Evolutionary conservation across 164 flowering plant species (phyloP), one percentile per base, ranked within the genome.

Genomic region (Taxillus chinensis): DNA sequence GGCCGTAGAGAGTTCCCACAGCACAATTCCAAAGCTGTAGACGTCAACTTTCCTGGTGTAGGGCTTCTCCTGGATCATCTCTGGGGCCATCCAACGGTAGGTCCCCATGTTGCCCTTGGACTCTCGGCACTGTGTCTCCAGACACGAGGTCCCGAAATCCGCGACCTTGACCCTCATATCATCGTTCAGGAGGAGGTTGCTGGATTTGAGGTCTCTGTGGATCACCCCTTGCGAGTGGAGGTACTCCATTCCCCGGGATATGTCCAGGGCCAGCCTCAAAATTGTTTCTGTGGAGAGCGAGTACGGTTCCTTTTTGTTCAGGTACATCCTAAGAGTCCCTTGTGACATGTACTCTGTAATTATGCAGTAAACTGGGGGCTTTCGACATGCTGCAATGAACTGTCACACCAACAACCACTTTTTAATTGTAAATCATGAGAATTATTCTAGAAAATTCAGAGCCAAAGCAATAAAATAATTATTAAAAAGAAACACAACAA

Each of bases 51-150:
- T 92, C 62, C 87, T 76, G 15, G 87, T 82, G 49, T 80, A 89
- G 13, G 89, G 82, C 66, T 83, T 92, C 69, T 85, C 95, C 78
- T 85, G 87, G 69, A 92, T 85, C 98, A 92, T 92, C 74, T 92
- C 98, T 0, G 98, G 98, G 2, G 98, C 96, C 98, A 92, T 92
- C 98, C 98, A 92, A 5, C 98, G 90, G 53, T 92, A 92, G 52
- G 98, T 92, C 63, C 98, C 96, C 86, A 73, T 86, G 73, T 87
- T 83, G 7, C 93, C 98, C 67, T 87, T 87, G 7, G 86, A 57
- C 57, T 80, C 84, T 39, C 48, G 78, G 69, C 89, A 81, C 62
- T 86, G 90, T 5, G 96, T 86, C 63, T 92, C 98, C 49, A 87
- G 74, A 66, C 98, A 90, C 0, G 98, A 87, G 5, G 91, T 90